Conservation (phyloP, 768 basidiomycete species). For the Lentinula edodes region DNA sequence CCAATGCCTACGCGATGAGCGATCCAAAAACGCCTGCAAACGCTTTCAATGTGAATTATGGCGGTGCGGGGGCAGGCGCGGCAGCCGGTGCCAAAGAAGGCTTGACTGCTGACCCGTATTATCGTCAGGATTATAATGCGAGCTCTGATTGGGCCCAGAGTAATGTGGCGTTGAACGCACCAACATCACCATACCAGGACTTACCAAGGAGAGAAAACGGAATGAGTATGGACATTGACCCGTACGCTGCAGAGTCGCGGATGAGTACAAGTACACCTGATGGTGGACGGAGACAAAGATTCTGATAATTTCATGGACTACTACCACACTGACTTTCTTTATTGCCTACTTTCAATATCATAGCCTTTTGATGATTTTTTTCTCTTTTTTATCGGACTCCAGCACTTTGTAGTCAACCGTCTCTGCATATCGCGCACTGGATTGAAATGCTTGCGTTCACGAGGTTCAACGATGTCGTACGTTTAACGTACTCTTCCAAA, state of each 20-base stretch:
- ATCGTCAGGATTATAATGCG: conserved; percentile 52
- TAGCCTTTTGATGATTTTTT: neutral
- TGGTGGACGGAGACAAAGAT: conserved; percentile 3
- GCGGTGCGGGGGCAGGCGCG: conserved; percentile 16
- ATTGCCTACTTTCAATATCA: neutral
- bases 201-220: conserved; percentile 12
- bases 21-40: conserved; percentile 10
- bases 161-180: conserved; percentile 22
- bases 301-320: neutral
- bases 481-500: too few relatives aligned
- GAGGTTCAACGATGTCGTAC: neutral
- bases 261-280: conserved; percentile 17
- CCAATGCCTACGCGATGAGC: conserved; percentile 32
- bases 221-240: conserved; percentile 31
- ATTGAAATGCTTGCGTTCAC: neutral
- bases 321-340: neutral
- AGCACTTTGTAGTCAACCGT: neutral
- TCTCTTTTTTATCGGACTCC: neutral
- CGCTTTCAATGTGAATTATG: neutral
- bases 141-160: conserved; percentile 59
- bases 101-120: conserved; percentile 64
- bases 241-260: conserved; percentile 21
- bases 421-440: neutral
- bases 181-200: conserved; percentile 21
- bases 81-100: conserved; percentile 32